Evolutionary conservation across 257 asterid genomes (phyloP), one percentile per base, ranked within the genome.

Genomic region (Ilex aquifolium): DNA sequence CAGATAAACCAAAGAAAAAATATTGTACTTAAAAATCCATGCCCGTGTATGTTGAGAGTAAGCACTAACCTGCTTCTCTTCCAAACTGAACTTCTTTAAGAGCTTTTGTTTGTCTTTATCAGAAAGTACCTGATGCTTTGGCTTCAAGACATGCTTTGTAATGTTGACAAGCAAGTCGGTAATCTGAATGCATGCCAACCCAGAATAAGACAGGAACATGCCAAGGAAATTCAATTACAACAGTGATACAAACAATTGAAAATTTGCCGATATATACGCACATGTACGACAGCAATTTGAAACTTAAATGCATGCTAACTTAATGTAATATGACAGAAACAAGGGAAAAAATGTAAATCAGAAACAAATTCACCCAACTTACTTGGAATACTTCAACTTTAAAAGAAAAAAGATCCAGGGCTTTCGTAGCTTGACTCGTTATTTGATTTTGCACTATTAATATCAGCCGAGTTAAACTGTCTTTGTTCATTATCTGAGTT

Each of bases 351-450:
- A 10, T 53, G 30, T 29, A 42, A 55, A 54, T 46, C 49, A 3
- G 40, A 39, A 29, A 59, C 54, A 32, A 3, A 27, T 36, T 60
- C 44, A 30, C 63, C 57, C 60, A 16, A 64, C 64, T 61, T 65
- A 88, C 97, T 92, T 83, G 85, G 78, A 90, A 88, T 58, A 80
- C 76, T 70, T 90, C 96, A 49, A 82, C 96, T 79, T 80, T 88
- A 80, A 79, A 83, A 14, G 78, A 31, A 67, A 80, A 72, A 57
- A 77, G 76, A 1, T 79, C 88, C 56, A 90, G 60, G 30, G 80
- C 82, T 79, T 84, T 90, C 58, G 44, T 51, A 66, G 97, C 96
- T 76, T 81, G 95, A 77, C 64, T 80, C 13, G 96, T 88, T 15
- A 88, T 76, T 68, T 76, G 81, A 54, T 56, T 66, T 74, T 91